Evolutionary conservation across 176 grass and related monocot genomes (phyloP).

Genomic region (Juncus effusus): DNA sequence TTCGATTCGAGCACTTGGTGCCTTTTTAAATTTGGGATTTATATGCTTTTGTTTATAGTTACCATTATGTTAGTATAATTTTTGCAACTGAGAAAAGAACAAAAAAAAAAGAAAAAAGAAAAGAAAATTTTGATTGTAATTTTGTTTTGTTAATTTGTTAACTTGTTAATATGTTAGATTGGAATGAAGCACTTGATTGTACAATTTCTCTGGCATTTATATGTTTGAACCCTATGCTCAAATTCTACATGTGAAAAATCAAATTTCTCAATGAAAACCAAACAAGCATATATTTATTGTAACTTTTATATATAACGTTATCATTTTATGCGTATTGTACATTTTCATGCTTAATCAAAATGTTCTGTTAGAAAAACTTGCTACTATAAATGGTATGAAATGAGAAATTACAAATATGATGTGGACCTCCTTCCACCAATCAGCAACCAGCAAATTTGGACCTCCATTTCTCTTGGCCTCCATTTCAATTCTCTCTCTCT

Average conservation of each 20-base stretch:
- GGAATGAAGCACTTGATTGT: no score
- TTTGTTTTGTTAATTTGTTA: neutral
- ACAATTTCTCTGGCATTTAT: no score
- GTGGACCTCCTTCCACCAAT: slow-evolving; percentile 49
- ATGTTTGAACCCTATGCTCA: neutral
- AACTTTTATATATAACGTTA: no score
- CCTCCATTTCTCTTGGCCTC: slow-evolving; percentile 33
- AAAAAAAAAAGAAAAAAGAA: slow-evolving; percentile 18
- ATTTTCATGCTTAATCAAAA: no score
- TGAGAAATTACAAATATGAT: neutral
- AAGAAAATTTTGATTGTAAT: neutral
- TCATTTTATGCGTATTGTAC: no score
- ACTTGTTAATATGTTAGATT: neutral
- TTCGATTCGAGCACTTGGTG: slow-evolving; percentile 12
- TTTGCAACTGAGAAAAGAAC: slow-evolving; percentile 8
- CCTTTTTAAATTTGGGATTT: slow-evolving; percentile 11
- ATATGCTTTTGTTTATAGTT: slow-evolving; percentile 1
- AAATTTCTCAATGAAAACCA: no score
- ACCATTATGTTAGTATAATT: slow-evolving; percentile 2
- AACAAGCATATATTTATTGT: no score
- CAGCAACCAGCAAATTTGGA: slow-evolving; percentile 16
- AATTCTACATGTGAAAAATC: neutral
- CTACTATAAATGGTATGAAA: no score
- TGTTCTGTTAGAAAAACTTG: no score
- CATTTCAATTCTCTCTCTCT: slow-evolving; percentile 36